Base-by-base conservation (phyloP, 202 grass and related monocot species). In the Digitaria exilis region DNA sequence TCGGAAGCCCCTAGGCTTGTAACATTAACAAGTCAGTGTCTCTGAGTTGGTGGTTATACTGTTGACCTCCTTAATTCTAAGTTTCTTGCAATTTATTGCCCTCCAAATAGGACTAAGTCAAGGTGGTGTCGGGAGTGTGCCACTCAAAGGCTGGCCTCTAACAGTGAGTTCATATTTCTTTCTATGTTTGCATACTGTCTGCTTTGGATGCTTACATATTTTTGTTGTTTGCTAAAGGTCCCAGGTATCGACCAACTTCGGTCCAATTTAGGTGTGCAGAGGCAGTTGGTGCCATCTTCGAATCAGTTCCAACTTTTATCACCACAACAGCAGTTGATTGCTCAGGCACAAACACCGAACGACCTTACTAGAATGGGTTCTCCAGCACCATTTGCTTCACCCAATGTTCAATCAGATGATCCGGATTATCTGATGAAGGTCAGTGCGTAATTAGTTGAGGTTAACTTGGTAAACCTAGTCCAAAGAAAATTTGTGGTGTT, bases 271-370 rank as follows among this genome's bases (percentile, higher is more conserved):
- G 90, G 92, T 48, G 88, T 84, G 46, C 93, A 90, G 80, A 98
- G 95, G 76, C 92, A 90, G 69, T 80, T 91, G 84, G 76, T 93
- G 86, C 65, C 72, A 55, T 91, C 89, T 80, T 89, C 91, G 41
- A 98, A 84, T 78, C 95, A 98, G 84, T 94, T 98, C 75, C 95
- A 98, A 81, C 72, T 98, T 79, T 65, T 95, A 77, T 91, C 95
- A 2, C 89, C 88, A 88, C 91, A 89, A 2, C 92, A 98, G n/a
- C 92, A 92, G 46, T 77, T 91, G 73, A 77, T 91, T 81, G 76
- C 85, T 84, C 95, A 93, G 86, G 90, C 81, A 78, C 92, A 98
- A 77, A 79, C 92, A 77, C 95, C 94, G 17, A 92, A 75, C 68
- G 89, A 91, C 14, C 69, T 91, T 71, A 76, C 69, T 82, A 92